Evolutionary conservation across 345 rosid genomes (phyloP), one percentile per base, ranked within the genome.

Genomic region (Lagerstroemia speciosa): DNA sequence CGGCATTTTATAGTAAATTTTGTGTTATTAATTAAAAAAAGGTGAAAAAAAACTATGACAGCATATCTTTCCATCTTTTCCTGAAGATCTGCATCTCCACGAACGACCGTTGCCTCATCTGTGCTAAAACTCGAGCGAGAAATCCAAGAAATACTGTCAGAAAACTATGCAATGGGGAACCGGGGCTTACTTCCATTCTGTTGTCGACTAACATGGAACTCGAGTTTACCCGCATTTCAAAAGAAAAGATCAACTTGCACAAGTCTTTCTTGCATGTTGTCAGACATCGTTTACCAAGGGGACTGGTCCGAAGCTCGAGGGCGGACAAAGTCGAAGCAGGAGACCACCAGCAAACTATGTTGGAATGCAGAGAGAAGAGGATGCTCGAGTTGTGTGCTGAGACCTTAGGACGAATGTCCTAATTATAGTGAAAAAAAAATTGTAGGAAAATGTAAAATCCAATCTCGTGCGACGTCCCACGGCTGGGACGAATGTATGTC

Each of bases 31-130:
- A n/a, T n/a, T n/a, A n/a, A n/a, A n/a, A n/a, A n/a, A n/a, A n/a
- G n/a, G n/a, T n/a, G n/a, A n/a, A n/a, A n/a, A n/a, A n/a, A n/a
- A n/a, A n/a, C 77, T 41, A 75, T 67, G 9, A 68, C 81, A 8
- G 96, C 97, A 62, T 76, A n/a, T n/a, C 72, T 74, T 74, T 77
- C 98, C 97, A 90, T 77, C 98, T 82, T 75, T 78, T 76, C 37
- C 67, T 68, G 75, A 90, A 87, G 32, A 81, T 80, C 72, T 81
- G 82, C 97, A 93, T 90, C 63, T 93, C 98, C 0, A 73, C 67
- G 36, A 52, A 82, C 62, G 98, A 93, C 40, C 87, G 94, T 71
- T 68, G 83, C 74, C 98, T 83, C 63, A 93, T 92, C 93, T 86
- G 86, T 64, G 77, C 43, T 65, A 53, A 67, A 43, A 22, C 24